Base-by-base conservation (phyloP, 805 yeast genomes). In the Ogataea henricii region DNA sequence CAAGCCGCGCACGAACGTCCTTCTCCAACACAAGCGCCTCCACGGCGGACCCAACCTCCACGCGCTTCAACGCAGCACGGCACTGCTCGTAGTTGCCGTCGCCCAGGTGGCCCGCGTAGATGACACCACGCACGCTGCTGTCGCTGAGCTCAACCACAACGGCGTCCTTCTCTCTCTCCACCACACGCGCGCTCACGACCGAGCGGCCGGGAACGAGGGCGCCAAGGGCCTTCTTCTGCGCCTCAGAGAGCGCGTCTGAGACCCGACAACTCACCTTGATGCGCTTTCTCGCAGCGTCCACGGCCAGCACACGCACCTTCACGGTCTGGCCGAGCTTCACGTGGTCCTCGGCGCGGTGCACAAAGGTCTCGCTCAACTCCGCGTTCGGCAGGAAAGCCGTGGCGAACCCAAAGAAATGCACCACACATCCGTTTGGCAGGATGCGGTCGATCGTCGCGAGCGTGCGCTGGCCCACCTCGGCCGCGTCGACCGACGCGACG, bases 341-440 rank as follows among this genome's bases (percentile, higher is more conserved):
- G 65, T 85, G 86, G 55, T 90, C 92, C 55, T 78, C 80, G 16
- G 96, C 90, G 46, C 81, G 79, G 43, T 74, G 76, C 33, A 91
- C 94, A 64, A 79, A 88, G 1, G 96, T 82, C 68, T 94, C 98
- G 45, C 95, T 85, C 59, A 94, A 87, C 70, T 94, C 98, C 46
- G 84, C 73, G 54, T 83, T 81, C 25, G 99, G 98, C 51, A 94
- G 72, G 64, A 81, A 91, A 0, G 90, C 99, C 55, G 76, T 79
- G 36, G 88, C 65, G 45, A 76, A 74, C 46, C 94, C 96, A 60
- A 89, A 91, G 62, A 94, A 90, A 13, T 90, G 79, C 6, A 94
- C 82, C 37, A 90, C 70, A 40, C 88, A 96, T 59, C 99, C 99
- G 48, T 77, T 74, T 48, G 84, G 82, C 41, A 80, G 79, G 57